Evolutionary conservation across 1,284 basidiomycete species (phyloP).

Genomic region (Salmacisia buchloeana): DNA sequence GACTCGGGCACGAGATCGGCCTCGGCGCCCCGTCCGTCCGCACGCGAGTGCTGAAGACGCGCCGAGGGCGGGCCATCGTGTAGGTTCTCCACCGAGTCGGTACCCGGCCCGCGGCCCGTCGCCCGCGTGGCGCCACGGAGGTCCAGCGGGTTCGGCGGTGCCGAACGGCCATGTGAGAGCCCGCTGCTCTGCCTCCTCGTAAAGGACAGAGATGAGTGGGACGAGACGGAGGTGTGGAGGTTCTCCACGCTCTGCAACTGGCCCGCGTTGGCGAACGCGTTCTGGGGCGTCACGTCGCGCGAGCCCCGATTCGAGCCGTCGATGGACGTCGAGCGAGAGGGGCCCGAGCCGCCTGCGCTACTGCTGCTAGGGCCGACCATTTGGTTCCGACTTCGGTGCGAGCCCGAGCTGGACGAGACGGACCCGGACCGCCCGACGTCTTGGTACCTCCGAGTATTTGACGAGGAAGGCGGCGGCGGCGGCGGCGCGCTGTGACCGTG

Average conservation of each 20-base stretch:
- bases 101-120: background rate
- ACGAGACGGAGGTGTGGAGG: background rate
- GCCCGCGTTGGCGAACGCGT: background rate
- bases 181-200: background rate
- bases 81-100: conserved; percentile 4
- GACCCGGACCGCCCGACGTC: background rate
- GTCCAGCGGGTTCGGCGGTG: background rate
- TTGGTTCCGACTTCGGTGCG: background rate
- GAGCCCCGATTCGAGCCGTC: background rate
- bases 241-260: conserved; percentile 4
- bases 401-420: background rate
- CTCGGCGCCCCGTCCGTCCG: background rate
- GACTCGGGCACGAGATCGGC: background rate
- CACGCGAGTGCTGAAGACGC: background rate
- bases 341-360: background rate
- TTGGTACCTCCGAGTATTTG: too few species aligned
- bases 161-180: background rate
- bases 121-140: background rate
- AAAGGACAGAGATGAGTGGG: background rate
- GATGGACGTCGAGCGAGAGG: background rate
- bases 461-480: background rate
- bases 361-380: background rate
- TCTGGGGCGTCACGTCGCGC: too few species aligned
- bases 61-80: background rate
- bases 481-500: background rate